These are phyloP conservation scores for Colletotrichum sp. DNA, from an alignment of 2,329 filamentous ascomycete species.

Conservation along the genomic window DNA sequence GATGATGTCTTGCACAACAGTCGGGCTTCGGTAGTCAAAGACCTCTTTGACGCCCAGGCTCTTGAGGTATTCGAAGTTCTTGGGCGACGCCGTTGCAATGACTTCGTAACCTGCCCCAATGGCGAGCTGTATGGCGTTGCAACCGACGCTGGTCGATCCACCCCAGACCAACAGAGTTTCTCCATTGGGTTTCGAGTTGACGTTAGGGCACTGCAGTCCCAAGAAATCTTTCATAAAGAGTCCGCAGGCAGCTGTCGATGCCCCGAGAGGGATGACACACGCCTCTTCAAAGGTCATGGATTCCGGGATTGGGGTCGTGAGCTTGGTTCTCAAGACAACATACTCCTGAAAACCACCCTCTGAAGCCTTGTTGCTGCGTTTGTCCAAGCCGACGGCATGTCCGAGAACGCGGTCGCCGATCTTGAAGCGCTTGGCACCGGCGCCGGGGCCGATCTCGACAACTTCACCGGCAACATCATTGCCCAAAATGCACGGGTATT, in stretches of 20 bases:
- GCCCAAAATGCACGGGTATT: constrained; percentile 35
- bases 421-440: constrained; percentile 24
- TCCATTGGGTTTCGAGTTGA: constrained; percentile 15
- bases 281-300: constrained; percentile 27
- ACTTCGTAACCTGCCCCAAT: constrained; percentile 49
- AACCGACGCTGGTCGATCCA: constrained; percentile 52
- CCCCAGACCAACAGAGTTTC: constrained; percentile 46
- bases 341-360: constrained; percentile 31
- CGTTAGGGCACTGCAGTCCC: constrained; percentile 23
- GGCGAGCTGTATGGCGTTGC: constrained; percentile 50
- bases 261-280: constrained; percentile 29
- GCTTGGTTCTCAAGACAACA: constrained; percentile 14
- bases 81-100: constrained; percentile 43
- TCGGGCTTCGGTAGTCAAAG: constrained; percentile 47
- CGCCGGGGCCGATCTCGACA: constrained; percentile 27
- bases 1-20: constrained; percentile 36
- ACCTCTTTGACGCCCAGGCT: constrained; percentile 46
- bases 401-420: constrained; percentile 31
- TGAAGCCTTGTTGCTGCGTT: constrained; percentile 32
- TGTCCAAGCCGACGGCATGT: constrained; percentile 33
- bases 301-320: constrained; percentile 26
- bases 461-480: constrained; percentile 36
- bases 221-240: constrained; percentile 28
- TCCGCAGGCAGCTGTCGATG: constrained; percentile 29
- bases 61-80: constrained; percentile 48